These are phyloP conservation scores for Primulina huaijiensis DNA, from an alignment of 257 asterid genomes.

Conservation along the genomic window DNA sequence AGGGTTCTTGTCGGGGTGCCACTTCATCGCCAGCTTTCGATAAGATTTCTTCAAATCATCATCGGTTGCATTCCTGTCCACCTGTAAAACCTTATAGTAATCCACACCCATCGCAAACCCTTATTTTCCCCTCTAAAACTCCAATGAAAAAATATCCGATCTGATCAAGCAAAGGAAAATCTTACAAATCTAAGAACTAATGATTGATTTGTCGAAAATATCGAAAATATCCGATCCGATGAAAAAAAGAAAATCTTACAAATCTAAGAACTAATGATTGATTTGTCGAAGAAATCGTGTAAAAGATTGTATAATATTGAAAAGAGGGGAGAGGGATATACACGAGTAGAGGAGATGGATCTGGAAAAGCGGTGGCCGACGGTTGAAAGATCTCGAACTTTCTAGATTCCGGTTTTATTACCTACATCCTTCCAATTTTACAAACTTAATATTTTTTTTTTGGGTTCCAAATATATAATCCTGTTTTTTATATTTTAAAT, in stretches of 20 bases:
- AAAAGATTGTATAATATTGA: neutral
- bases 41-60: conserved; percentile 86
- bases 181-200: neutral
- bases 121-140: conserved; percentile 11
- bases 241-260: neutral
- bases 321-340: neutral
- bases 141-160: neutral
- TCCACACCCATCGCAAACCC: conserved; percentile 65
- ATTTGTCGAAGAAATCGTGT: too few relatives aligned
- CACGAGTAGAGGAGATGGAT: neutral
- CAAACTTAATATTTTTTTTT: too few relatives aligned
- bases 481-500: too few relatives aligned
- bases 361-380: neutral
- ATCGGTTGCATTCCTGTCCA: conserved; percentile 65
- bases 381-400: neutral
- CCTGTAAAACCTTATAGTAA: conserved; percentile 63
- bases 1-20: conserved; percentile 93
- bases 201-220: too few relatives aligned
- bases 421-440: neutral
- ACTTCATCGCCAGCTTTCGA: conserved; percentile 77
- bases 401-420: neutral
- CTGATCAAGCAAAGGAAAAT: neutral
- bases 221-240: neutral
- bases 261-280: neutral
- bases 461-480: too few relatives aligned